A percentile compares a stretch with the other conserved stretches of the same genome.
phyloP scores from a whole-genome alignment of 352 stramenopile genomes.

The Pythium utonaiense region DNA sequence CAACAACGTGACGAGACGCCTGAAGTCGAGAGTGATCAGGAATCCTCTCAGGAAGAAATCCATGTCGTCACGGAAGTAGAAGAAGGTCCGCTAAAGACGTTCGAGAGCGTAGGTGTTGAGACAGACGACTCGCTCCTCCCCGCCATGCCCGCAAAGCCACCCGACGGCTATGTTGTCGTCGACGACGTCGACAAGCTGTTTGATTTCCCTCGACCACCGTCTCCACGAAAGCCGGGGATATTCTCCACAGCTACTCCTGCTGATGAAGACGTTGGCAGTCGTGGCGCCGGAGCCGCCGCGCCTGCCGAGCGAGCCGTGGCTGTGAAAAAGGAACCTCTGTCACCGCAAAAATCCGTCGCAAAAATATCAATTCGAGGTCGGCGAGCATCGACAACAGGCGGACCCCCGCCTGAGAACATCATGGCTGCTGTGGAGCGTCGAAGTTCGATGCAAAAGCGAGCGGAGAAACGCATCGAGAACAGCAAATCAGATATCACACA shows the following conservation, averaged over 20 bases:
- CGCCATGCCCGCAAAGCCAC: background rate
- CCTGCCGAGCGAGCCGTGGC: background rate
- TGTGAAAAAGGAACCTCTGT: too few species aligned
- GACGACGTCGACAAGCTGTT: slow-evolving; percentile 14
- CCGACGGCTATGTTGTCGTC: slow-evolving; percentile 4
- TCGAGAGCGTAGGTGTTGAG: slow-evolving; percentile 46
- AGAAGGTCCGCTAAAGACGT: slow-evolving; percentile 24
- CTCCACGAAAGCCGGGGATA: slow-evolving; percentile 14
- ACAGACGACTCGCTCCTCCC: slow-evolving; percentile 30
- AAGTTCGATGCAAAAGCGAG: slow-evolving; percentile 40
- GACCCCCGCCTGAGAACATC: slow-evolving; percentile 7
- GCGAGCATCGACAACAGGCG: slow-evolving; percentile 1
- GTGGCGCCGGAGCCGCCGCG: background rate
- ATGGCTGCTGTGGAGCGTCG: slow-evolving; percentile 35
- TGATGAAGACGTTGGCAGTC: background rate
- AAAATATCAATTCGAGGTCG: background rate
- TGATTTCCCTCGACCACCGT: background rate
- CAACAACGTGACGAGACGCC: background rate
- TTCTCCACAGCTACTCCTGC: slow-evolving; percentile 6
- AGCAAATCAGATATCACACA: slow-evolving; percentile 56
- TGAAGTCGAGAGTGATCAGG: background rate
- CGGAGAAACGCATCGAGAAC: slow-evolving; percentile 42
- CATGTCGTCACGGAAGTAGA: slow-evolving; percentile 6
- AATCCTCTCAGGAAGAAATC: slow-evolving; percentile 31
- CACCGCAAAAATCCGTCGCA: too few species aligned